A percentile compares a stretch with the other conserved stretches of the same genome.
phyloP scores from a whole-genome alignment of 2,329 filamentous ascomycete species.

The Fusarium continuum region DNA sequence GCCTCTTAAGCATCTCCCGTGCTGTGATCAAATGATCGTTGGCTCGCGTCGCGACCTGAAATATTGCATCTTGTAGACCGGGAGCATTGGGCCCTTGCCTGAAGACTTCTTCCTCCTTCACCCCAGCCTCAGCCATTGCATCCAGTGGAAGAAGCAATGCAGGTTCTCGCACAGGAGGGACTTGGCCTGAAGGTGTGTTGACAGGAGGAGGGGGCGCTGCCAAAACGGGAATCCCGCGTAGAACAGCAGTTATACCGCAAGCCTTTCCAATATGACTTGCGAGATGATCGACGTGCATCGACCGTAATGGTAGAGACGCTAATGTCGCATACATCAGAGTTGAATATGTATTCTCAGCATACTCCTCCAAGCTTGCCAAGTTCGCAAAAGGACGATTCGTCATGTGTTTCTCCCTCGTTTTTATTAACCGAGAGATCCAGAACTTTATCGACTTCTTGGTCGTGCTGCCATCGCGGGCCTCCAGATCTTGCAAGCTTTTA shows the following conservation, averaged over 20 bases:
- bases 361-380: constrained; percentile 79
- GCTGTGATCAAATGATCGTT: constrained; percentile 97
- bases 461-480: constrained; percentile 53
- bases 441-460: constrained; percentile 68
- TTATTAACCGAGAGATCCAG: constrained; percentile 81
- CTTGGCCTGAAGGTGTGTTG: constrained; percentile 53
- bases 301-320: constrained; percentile 79
- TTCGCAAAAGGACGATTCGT: constrained; percentile 82
- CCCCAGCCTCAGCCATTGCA: constrained; percentile 81
- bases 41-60: constrained; percentile 89
- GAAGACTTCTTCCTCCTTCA: constrained; percentile 91
- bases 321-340: constrained; percentile 90
- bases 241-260: constrained; percentile 82
- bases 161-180: constrained; percentile 55
- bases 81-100: constrained; percentile 79
- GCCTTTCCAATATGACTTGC: constrained; percentile 97
- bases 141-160: constrained; percentile 84
- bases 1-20: constrained; percentile 85
- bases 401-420: constrained; percentile 82
- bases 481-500: constrained; percentile 72
- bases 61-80: constrained; percentile 88
- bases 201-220: constrained; percentile 72
- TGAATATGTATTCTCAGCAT: constrained; percentile 94
- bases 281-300: constrained; percentile 88
- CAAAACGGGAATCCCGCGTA: constrained; percentile 89